Percentiles rank a stretch among this genome's conserved stretches.
Evolutionary conservation across 1,139 yeast species (phyloP).

Genomic region (Debaryomyces coudertii): DNA sequence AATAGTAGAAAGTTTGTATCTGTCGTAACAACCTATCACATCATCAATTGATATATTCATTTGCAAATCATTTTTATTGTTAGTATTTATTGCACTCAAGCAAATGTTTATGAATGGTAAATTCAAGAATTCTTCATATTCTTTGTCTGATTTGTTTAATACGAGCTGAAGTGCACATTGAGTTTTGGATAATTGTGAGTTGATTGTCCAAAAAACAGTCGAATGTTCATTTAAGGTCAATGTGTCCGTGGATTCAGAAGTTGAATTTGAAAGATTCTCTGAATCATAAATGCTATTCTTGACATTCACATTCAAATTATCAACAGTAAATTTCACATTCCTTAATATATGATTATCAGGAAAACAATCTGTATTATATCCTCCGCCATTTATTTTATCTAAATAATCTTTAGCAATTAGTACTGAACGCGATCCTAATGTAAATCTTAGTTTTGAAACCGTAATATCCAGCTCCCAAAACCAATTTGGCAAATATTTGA

Average conservation of each 20-base stretch:
- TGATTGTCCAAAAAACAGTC: conserved; percentile 1
- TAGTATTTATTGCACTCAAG: conserved; percentile 19
- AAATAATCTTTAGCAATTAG: conserved; percentile 50
- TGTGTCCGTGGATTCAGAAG: conserved; percentile 1
- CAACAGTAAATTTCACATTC: conserved; percentile 20
- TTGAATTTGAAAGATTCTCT: neutral
- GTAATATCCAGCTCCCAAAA: conserved; percentile 40
- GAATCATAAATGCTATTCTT: conserved; percentile 5
- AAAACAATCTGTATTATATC: conserved; percentile 43
- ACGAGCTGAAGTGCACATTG: neutral
- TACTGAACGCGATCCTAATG: conserved; percentile 63
- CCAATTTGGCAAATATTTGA: conserved; percentile 51
- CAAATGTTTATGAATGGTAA: conserved; percentile 24
- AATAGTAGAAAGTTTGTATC: conserved; percentile 53
- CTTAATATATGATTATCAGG: conserved; percentile 42
- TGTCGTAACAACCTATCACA: conserved; percentile 44
- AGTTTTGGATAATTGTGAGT: neutral
- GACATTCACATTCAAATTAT: conserved; percentile 13
- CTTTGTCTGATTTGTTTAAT: neutral
- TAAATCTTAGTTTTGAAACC: conserved; percentile 33
- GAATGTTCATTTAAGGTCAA: conserved; percentile 3
- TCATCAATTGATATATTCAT: conserved; percentile 33
- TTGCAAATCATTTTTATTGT: conserved; percentile 28
- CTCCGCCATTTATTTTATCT: conserved; percentile 32
- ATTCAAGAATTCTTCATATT: conserved; percentile 16